Conservation (phyloP, 257 asterid species). For the Marsdenia floribunda region DNA sequence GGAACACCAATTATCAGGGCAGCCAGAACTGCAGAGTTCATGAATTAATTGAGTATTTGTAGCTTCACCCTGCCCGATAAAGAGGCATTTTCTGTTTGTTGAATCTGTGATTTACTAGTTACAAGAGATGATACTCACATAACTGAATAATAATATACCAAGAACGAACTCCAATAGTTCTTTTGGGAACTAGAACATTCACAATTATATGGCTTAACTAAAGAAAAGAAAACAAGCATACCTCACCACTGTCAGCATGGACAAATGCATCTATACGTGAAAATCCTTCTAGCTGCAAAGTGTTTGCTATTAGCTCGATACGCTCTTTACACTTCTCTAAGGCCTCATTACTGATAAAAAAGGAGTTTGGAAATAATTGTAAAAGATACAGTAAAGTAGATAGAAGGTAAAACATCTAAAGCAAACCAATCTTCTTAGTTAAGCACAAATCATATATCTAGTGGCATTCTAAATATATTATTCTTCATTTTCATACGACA, state of each 20-base stretch:
- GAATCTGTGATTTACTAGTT: not conserved
- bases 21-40: not conserved
- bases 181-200: not conserved
- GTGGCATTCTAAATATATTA: not conserved
- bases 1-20: not conserved
- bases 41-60: not conserved
- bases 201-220: not conserved
- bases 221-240: conserved; percentile 20
- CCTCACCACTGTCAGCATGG: conserved; percentile 80
- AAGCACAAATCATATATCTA: not conserved
- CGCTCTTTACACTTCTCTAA: conserved; percentile 57
- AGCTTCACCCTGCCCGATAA: not conserved
- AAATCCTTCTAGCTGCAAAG: conserved; percentile 76
- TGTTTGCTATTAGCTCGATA: conserved; percentile 75
- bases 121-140: not conserved
- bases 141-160: not conserved
- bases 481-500: not conserved
- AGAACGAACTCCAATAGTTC: not conserved
- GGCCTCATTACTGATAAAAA: conserved; percentile 43
- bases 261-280: conserved; percentile 87
- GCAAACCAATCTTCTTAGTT: not conserved
- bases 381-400: not conserved
- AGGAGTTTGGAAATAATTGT: conserved; percentile 9
- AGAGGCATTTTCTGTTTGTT: not conserved
- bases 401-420: not conserved